phyloP scores from a whole-genome alignment of 75 land plant species.

The Pinus albicaulis region DNA sequence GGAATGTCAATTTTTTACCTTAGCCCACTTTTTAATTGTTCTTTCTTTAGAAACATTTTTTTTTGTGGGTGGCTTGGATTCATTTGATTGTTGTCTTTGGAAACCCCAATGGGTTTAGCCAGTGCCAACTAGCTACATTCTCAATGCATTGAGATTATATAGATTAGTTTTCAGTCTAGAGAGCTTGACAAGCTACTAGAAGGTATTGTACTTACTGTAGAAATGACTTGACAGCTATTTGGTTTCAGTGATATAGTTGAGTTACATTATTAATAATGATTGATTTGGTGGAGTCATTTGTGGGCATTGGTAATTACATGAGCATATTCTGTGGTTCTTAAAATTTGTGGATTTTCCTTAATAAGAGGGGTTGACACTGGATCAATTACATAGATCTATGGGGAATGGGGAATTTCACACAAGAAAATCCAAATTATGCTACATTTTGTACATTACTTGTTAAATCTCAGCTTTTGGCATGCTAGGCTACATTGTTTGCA shows the following conservation, averaged over 20 bases:
- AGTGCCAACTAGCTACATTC: constrained; percentile 58
- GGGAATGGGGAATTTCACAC: constrained; percentile 84
- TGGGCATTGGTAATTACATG: no score
- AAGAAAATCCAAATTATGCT: constrained; percentile 88
- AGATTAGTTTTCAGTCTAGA: constrained; percentile 87
- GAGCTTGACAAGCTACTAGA: constrained; percentile 92
- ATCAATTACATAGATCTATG: constrained; percentile 92
- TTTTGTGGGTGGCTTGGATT: background rate
- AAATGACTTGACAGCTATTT: no score
- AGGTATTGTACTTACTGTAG: constrained; percentile 22
- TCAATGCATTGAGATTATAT: constrained; percentile 89
- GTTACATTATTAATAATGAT: no score
- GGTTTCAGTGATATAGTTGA: no score
- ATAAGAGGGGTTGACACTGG: constrained; percentile 84
- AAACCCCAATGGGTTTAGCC: constrained; percentile 42
- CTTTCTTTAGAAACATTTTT: background rate
- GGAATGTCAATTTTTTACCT: no score
- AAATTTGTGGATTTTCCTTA: background rate
- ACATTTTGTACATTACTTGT: constrained; percentile 90
- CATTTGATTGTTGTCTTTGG: background rate
- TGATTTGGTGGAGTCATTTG: no score
- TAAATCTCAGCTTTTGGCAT: constrained; percentile 7
- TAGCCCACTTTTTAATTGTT: background rate
- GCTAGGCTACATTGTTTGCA: no score
- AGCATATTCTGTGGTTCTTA: no score